Conservation (phyloP, 306 rosid genomes). For the Lablab purpureus region DNA sequence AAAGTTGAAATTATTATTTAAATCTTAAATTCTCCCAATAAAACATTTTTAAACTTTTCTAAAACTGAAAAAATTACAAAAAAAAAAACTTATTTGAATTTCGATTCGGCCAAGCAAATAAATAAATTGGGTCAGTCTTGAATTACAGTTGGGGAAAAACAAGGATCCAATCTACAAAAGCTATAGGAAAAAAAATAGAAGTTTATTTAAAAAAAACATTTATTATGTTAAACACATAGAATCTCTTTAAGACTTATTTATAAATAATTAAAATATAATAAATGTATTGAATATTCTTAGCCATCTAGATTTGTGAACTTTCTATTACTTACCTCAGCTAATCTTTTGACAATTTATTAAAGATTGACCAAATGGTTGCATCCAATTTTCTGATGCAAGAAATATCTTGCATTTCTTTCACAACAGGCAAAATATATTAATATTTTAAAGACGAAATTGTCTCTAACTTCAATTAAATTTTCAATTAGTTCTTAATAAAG, state of each 20-base stretch:
- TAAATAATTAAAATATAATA: not conserved
- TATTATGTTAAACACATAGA: not conserved
- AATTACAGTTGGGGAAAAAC: too few relatives aligned
- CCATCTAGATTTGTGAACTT: not conserved
- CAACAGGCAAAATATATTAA: not conserved
- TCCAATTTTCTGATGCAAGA: not conserved
- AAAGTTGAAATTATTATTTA: too few relatives aligned
- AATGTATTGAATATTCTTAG: not conserved
- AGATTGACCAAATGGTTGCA: not conserved
- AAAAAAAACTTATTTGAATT: too few relatives aligned
- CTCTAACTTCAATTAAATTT: not conserved
- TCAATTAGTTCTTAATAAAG: not conserved
- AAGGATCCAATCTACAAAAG: not conserved
- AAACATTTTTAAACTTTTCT: too few relatives aligned
- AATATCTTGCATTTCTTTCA: not conserved
- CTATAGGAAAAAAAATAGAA: not conserved
- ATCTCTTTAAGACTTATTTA: not conserved
- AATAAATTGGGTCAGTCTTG: too few relatives aligned
- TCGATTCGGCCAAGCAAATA: too few relatives aligned
- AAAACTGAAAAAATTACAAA: too few relatives aligned
- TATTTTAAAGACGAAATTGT: not conserved
- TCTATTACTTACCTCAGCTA: not conserved
- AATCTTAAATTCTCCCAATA: too few relatives aligned
- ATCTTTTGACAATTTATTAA: not conserved
- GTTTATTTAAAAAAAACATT: not conserved